Conservation (phyloP, 495 filamentous ascomycete genomes). For the Talaromyces liani region DNA sequence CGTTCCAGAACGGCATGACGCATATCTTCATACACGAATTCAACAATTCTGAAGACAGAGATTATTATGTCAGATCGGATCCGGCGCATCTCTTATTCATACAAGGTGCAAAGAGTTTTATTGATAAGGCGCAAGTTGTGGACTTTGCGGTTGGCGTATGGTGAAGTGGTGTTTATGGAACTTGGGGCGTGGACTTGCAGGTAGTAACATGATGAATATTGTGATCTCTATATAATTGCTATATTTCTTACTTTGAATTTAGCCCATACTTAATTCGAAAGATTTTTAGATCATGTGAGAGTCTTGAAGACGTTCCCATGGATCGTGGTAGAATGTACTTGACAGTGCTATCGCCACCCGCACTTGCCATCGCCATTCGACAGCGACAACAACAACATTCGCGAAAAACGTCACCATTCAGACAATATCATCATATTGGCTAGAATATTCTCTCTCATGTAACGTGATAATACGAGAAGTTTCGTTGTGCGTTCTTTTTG, state of each 20-base stretch:
- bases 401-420: background rate
- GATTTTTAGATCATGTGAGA: background rate
- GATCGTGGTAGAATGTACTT: background rate
- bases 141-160: slow-evolving; percentile 24
- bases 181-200: background rate
- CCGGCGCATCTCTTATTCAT: slow-evolving; percentile 41
- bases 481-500: background rate
- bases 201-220: background rate
- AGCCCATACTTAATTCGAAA: background rate
- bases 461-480: background rate
- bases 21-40: slow-evolving; percentile 61
- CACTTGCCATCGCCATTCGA: background rate
- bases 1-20: slow-evolving; percentile 41
- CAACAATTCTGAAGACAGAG: slow-evolving; percentile 43
- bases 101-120: slow-evolving; percentile 18
- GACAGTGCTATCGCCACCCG: background rate
- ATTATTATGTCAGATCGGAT: slow-evolving; percentile 49
- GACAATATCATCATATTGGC: background rate
- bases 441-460: background rate
- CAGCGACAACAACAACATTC: background rate
- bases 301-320: background rate
- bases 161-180: background rate
- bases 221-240: background rate
- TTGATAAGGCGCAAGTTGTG: slow-evolving; percentile 28
- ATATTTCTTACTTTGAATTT: background rate